These are phyloP conservation scores for Salvia hispanica DNA, from an alignment of 257 asterid genomes.

Conservation along the genomic window DNA sequence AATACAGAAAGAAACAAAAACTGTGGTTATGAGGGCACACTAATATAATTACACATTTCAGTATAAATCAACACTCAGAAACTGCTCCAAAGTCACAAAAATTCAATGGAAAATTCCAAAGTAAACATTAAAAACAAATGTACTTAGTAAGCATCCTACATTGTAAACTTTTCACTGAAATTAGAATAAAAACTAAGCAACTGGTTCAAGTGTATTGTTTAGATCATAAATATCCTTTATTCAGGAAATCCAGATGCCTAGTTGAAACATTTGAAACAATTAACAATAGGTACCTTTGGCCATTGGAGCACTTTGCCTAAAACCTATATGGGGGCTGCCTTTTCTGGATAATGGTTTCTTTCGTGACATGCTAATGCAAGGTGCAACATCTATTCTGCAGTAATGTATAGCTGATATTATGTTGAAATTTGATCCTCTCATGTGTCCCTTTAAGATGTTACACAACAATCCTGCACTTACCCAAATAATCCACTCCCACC, in stretches of 20 bases:
- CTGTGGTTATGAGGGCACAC: not conserved
- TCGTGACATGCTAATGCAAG: not conserved
- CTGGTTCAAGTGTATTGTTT: too few relatives aligned
- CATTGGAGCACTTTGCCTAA: too few relatives aligned
- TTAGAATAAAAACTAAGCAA: too few relatives aligned
- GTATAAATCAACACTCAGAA: not conserved
- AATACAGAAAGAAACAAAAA: constrained; percentile 8
- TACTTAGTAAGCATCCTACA: not conserved
- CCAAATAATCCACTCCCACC: not conserved
- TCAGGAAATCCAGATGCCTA: too few relatives aligned
- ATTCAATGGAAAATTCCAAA: not conserved
- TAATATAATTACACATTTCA: not conserved
- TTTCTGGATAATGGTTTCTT: not conserved
- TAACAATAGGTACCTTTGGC: too few relatives aligned
- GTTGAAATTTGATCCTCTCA: not conserved
- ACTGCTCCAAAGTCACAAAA: not conserved
- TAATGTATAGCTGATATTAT: not conserved
- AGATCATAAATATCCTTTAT: not conserved
- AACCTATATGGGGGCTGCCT: too few relatives aligned
- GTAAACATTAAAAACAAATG: not conserved
- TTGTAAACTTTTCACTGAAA: not conserved
- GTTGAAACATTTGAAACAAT: too few relatives aligned
- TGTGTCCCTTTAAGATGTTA: not conserved
- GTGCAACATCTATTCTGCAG: not conserved
- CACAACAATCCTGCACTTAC: not conserved